These are phyloP conservation scores for Pharnaceum exiguum DNA, from an alignment of 148 eudicot species.

Conservation along the genomic window DNA sequence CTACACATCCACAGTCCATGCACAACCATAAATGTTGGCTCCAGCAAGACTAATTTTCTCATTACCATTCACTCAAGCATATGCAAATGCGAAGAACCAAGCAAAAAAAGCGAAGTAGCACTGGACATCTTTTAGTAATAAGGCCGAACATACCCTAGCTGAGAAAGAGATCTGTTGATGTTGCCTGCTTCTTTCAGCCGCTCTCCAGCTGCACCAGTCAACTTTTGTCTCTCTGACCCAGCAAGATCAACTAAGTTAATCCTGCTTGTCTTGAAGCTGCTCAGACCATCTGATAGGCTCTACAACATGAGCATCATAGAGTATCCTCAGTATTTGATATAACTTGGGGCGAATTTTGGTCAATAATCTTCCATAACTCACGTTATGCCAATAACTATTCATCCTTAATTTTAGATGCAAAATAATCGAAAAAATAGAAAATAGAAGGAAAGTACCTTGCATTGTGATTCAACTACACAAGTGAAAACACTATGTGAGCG, in stretches of 20 bases:
- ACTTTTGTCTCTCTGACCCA: slow-evolving; percentile 96
- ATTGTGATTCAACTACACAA: slow-evolving; percentile 88
- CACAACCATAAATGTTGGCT: not conserved
- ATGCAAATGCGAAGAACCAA: not conserved
- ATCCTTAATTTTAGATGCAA: no score
- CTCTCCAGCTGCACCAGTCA: slow-evolving; percentile 98
- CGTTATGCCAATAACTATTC: not conserved
- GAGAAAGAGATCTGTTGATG: slow-evolving; percentile 89
- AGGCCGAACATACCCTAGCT: slow-evolving; percentile 67
- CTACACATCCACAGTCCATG: not conserved
- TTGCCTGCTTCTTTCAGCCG: slow-evolving; percentile 98
- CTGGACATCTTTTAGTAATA: not conserved
- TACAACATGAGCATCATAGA: slow-evolving; percentile 26
- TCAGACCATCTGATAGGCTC: slow-evolving; percentile 74
- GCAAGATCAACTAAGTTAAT: slow-evolving; percentile 98
- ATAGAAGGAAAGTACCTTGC: slow-evolving; percentile 91
- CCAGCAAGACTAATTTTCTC: not conserved
- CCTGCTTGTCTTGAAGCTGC: slow-evolving; percentile 79
- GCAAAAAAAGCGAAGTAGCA: not conserved
- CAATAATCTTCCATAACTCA: not conserved
- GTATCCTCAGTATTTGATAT: slow-evolving; percentile 13
- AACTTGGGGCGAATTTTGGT: slow-evolving; percentile 2
- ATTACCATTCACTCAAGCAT: no score
- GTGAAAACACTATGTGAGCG: slow-evolving; percentile 99
- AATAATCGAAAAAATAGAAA: no score